Evolutionary conservation across 768 basidiomycete genomes (phyloP).

Genomic region (Pholiota microspora): DNA sequence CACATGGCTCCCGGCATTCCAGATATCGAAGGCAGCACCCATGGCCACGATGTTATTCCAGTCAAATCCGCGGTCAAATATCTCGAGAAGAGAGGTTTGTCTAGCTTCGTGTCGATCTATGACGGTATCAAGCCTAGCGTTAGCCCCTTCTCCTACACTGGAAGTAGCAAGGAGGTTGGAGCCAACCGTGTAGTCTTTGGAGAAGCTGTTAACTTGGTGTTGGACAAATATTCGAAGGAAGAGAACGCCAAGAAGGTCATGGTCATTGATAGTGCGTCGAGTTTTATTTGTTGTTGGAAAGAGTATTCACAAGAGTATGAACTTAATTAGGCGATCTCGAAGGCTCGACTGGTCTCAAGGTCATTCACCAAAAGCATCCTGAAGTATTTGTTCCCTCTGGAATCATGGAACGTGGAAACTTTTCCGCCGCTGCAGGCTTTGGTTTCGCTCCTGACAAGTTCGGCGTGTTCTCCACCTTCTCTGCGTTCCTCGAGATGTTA

Average conservation of each 20-base stretch:
- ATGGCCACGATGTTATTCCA: slow-evolving; percentile 86
- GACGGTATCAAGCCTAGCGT: slow-evolving; percentile 58
- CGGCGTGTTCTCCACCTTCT: slow-evolving; percentile 89
- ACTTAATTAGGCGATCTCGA: slow-evolving; percentile 67
- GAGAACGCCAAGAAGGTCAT: slow-evolving; percentile 78
- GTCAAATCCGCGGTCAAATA: slow-evolving; percentile 79
- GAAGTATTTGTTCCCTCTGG: slow-evolving; percentile 86
- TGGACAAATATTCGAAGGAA: slow-evolving; percentile 73
- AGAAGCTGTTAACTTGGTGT: slow-evolving; percentile 76
- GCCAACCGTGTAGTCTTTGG: slow-evolving; percentile 86
- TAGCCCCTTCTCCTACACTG: slow-evolving; percentile 60
- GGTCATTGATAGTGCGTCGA: slow-evolving; percentile 76
- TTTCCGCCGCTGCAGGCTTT: slow-evolving; percentile 83
- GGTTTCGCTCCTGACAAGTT: slow-evolving; percentile 81
- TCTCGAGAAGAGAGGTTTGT: slow-evolving; percentile 62
- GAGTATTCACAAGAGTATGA: slow-evolving; percentile 9
- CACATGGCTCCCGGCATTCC: slow-evolving; percentile 66
- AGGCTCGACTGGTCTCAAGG: slow-evolving; percentile 87
- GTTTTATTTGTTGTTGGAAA: background rate
- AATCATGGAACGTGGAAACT: slow-evolving; percentile 85
- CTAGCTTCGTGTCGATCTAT: slow-evolving; percentile 53
- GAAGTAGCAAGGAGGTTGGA: slow-evolving; percentile 70
- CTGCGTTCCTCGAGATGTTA: slow-evolving; percentile 90
- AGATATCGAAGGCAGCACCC: slow-evolving; percentile 74
- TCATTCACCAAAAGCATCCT: slow-evolving; percentile 86